Evolutionary conservation across 2,329 filamentous ascomycete species (phyloP).

Genomic region (Berkeleyomyces basicola): DNA sequence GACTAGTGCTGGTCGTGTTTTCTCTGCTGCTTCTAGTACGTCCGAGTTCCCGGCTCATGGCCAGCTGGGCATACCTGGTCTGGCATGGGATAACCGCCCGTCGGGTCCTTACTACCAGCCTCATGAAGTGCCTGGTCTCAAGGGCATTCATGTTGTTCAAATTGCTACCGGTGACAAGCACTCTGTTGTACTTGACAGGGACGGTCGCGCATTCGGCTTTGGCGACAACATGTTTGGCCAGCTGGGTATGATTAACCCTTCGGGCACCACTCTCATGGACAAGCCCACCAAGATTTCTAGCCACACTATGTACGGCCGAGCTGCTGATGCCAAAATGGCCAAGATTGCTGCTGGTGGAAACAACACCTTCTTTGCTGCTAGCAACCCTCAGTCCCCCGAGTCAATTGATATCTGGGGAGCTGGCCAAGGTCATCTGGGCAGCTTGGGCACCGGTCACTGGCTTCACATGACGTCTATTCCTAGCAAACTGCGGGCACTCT

Average conservation of each 20-base stretch:
- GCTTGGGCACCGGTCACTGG: constrained; percentile 74
- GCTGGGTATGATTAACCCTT: constrained; percentile 67
- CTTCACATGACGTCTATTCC: constrained; percentile 68
- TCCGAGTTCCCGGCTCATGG: constrained; percentile 65
- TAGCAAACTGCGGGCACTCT: constrained; percentile 67
- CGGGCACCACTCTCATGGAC: constrained; percentile 23
- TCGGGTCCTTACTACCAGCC: constrained; percentile 63
- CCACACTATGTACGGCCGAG: constrained; percentile 8
- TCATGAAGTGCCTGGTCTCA: constrained; percentile 57
- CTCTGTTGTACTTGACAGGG: constrained; percentile 58
- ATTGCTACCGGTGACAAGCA: constrained; percentile 80
- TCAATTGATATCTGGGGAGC: constrained; percentile 74
- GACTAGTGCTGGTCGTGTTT: constrained; percentile 71
- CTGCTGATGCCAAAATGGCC: not conserved
- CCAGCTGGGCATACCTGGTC: constrained; percentile 71
- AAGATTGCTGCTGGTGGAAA: constrained; percentile 65
- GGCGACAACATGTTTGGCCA: constrained; percentile 89
- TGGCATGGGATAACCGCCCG: constrained; percentile 66
- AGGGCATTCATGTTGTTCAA: constrained; percentile 55
- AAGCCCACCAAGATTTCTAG: not conserved
- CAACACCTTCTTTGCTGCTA: constrained; percentile 69
- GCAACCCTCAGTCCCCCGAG: constrained; percentile 29
- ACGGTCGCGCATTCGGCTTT: constrained; percentile 69
- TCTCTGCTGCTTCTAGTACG: constrained; percentile 69
- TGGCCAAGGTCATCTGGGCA: constrained; percentile 70